Percentiles rank a stretch among this genome's conserved stretches.
phyloP scores from a whole-genome alignment of 805 yeast genomes.

The Dipodascus albidus region DNA sequence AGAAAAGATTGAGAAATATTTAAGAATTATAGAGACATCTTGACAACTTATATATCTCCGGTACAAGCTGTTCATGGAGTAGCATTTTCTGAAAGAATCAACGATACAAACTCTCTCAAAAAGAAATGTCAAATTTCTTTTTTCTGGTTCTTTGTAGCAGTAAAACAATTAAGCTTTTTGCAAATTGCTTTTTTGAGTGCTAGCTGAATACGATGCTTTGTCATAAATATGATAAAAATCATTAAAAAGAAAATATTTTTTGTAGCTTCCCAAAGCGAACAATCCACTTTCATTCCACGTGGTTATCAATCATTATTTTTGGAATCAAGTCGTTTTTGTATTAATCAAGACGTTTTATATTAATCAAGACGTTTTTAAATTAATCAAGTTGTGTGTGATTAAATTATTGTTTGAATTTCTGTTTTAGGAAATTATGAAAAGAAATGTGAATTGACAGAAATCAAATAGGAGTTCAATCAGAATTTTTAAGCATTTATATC shows the following conservation, averaged over 20 bases:
- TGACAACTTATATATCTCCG: not conserved
- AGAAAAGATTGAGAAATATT: no score
- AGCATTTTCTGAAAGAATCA: no score
- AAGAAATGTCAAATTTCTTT: not conserved
- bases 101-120: no score
- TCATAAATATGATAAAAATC: not conserved
- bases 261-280: not conserved
- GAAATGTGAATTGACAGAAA: no score
- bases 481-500: no score
- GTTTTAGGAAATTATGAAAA: no score
- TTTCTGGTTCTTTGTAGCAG: constrained; percentile 3
- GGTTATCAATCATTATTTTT: no score
- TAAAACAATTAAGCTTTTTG: not conserved
- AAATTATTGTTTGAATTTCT: no score
- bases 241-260: not conserved
- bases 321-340: not conserved
- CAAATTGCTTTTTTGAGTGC: not conserved
- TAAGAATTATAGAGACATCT: not conserved
- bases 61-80: not conserved
- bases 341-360: no score
- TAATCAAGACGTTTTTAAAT: no score
- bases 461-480: no score
- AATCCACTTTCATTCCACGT: not conserved
- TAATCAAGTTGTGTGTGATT: no score
- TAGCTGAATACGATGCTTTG: not conserved